These are phyloP conservation scores for Populus ilicifolia DNA, from an alignment of 345 rosid species.

Conservation along the genomic window DNA sequence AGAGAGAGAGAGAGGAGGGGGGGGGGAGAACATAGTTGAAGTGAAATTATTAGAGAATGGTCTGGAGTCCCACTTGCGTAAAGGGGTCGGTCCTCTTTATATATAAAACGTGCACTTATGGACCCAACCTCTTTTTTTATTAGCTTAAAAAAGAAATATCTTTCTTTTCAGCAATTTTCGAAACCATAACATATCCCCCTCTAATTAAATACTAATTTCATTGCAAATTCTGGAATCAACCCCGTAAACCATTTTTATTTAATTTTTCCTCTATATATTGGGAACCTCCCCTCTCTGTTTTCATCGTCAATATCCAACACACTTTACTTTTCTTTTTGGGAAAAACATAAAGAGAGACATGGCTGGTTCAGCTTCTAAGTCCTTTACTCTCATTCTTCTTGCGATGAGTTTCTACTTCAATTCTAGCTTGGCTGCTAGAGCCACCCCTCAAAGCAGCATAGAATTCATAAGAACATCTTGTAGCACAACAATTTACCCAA, in stretches of 20 bases:
- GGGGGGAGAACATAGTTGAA: too few relatives aligned
- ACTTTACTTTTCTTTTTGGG: not conserved
- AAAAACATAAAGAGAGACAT: not conserved
- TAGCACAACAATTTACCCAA: conserved; percentile 53
- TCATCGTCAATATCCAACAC: conserved; percentile 12
- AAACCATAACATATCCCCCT: too few relatives aligned
- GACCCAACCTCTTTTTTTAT: too few relatives aligned
- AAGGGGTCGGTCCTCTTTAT: too few relatives aligned
- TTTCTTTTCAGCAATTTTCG: too few relatives aligned
- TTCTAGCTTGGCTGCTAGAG: conserved; percentile 26
- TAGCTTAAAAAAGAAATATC: too few relatives aligned
- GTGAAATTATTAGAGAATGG: too few relatives aligned
- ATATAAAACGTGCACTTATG: too few relatives aligned
- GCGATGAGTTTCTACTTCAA: conserved; percentile 12
- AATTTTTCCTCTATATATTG: conserved; percentile 21
- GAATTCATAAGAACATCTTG: conserved; percentile 65
- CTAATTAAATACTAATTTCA: not conserved
- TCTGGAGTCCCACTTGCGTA: too few relatives aligned
- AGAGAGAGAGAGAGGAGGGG: too few relatives aligned
- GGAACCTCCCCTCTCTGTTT: not conserved
- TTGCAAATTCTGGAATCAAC: not conserved
- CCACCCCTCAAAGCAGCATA: conserved; percentile 20
- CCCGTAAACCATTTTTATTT: not conserved
- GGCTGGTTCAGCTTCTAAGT: conserved; percentile 15
- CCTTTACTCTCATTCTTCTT: conserved; percentile 11